Evolutionary conservation across 2,329 filamentous ascomycete species (phyloP), one percentile per base, ranked within the genome.

Genomic region (Fusarium phyllophilum): DNA sequence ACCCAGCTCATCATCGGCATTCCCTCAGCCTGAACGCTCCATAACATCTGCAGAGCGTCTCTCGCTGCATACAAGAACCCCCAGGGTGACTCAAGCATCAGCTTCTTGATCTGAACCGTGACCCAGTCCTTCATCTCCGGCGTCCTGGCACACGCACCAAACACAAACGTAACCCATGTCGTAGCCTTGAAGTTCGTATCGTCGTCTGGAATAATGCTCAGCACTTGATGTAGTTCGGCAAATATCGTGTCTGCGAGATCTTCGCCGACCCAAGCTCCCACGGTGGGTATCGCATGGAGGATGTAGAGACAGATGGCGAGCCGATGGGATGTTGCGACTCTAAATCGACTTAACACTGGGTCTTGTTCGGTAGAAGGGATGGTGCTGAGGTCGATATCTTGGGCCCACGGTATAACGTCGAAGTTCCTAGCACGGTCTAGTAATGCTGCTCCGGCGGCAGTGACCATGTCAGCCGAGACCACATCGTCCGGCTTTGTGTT

Each of bases 121-220:
- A 87, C 85, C 87, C 86, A 89, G 7, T 81, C 81, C 39, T 86
- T 83, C 68, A 83, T 82, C 31, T 76, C 78, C 0, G 78, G 78
- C 11, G 85, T 82, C 48, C 82, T 83, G 0, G 85, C 85, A 61
- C 88, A 87, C 0, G 87, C 88, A 3, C 88, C 88, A 11, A 86
- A 86, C 11, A 90, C 83, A 61, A 90, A 90, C 0, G 88, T 85
- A 0, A 88, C 87, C 88, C 87, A 90, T 2, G 86, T 84, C 8
- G 87, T 88, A 1, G 86, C 87, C 73, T 90, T 90, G 80, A 89
- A 86, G 26, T 89, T 84, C 4, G 83, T 82, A 51, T 90, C 86
- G 5, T 85, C 81, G 14, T 85, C 82, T 2, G 84, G 84, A 6
- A 90, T 84, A 44, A 79, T 81, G 1, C 84, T 83, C 8, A 90